Evolutionary conservation across 1,284 basidiomycete genomes (phyloP).

Genomic region (Abortiporus biennis): DNA sequence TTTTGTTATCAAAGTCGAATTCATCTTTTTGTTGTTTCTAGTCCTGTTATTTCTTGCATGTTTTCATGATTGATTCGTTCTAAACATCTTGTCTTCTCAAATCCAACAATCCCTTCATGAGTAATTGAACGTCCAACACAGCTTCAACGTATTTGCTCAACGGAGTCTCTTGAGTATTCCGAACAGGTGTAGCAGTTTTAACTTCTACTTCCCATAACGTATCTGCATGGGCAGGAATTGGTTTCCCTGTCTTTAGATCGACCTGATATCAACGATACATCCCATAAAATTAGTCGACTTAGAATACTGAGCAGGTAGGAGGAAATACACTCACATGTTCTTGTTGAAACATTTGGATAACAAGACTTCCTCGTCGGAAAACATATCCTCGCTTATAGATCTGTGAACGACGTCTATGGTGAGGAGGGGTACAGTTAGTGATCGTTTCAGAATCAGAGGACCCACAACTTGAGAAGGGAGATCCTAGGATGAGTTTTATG

Average conservation of each 20-base stretch:
- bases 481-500: no score
- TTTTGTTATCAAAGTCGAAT: no score
- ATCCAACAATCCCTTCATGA: constrained; percentile 76
- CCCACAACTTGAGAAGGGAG: no score
- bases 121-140: constrained; percentile 67
- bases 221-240: constrained; percentile 65
- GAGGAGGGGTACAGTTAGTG: no score
- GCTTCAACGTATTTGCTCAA: constrained; percentile 59
- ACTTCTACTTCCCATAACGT: constrained; percentile 82
- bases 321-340: constrained; percentile 50
- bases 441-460: no score
- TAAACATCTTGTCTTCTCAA: constrained; percentile 58
- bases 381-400: constrained; percentile 74
- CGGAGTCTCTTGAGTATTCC: constrained; percentile 65
- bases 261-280: constrained; percentile 37
- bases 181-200: constrained; percentile 68
- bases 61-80: no score
- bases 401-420: constrained; percentile 55
- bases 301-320: no score
- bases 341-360: constrained; percentile 79
- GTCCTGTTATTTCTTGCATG: no score
- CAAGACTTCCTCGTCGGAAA: constrained; percentile 59
- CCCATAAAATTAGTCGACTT: constrained; percentile 1
- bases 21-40: no score
- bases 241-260: constrained; percentile 63